Base-by-base conservation (phyloP, 148 eudicot species). In the Amaranthus cruentus region DNA sequence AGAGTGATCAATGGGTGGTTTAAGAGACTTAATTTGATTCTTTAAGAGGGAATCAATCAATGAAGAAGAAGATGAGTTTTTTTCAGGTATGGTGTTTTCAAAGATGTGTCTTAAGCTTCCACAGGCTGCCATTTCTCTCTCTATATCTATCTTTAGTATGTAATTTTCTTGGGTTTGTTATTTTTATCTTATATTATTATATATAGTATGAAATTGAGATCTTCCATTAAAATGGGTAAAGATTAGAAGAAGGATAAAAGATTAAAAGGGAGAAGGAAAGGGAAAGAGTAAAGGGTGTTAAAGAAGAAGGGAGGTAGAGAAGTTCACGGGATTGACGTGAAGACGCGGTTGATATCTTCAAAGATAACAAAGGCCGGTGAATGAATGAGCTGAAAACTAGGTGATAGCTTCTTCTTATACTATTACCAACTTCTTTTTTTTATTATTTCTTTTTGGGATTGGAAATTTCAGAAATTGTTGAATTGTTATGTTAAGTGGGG, bases 31-130 rank as follows among this genome's bases (percentile, higher is more conserved):
- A 21, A 83, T 80, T n/a, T 81, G 91, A 3, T 83, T 85, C 85
- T 84, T 84, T 2, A 90, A 80, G 2, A 87, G 76, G 15, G 93
- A 86, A 6, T 83, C 86, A 0, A 86, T 69, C 54, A 75, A 49
- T 21, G 83, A 58, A 81, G 85, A 49, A 75, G 78, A 38, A 6
- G 78, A 10, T 9, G 70, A 67, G 7, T 49, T 67, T 83, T 81
- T 84, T 71, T 86, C 88, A 2, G 86, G 87, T 57, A 88, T 80
- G 51, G 89, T 84, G 71, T 66, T 87, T 48, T 89, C 88, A 63
- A 85, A 86, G 68, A 91, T 89, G 75, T 88, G 92, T 61, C 90
- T 83, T 15, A 90, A 80, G 82, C 95, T 84, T 57, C 86, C 85
- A 47, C 87, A 87, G 75, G 91, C 79, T 68, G 96, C 89, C 97